These are phyloP conservation scores for Wickerhamomyces chambardii DNA, from an alignment of 805 yeast species.

Conservation along the genomic window DNA sequence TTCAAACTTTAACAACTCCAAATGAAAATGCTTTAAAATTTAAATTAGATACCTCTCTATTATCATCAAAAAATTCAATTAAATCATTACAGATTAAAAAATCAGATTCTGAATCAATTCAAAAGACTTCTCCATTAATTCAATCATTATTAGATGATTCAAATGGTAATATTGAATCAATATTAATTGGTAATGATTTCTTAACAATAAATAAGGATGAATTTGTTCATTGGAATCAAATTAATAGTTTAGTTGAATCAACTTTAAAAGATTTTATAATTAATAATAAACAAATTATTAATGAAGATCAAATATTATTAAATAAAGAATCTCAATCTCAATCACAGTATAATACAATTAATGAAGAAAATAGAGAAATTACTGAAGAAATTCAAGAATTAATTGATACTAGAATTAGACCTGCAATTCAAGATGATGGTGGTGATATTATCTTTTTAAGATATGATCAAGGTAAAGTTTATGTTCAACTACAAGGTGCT, in stretches of 20 bases:
- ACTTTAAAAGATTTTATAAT: constrained; percentile 27
- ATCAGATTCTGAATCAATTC: constrained; percentile 5
- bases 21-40: constrained; percentile 71
- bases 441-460: constrained; percentile 91
- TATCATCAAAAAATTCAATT: constrained; percentile 2
- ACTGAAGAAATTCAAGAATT: constrained; percentile 87
- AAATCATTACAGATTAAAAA: constrained; percentile 12
- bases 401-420: constrained; percentile 90
- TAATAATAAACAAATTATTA: constrained; percentile 22
- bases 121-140: constrained; percentile 52
- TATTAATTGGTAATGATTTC: constrained; percentile 70
- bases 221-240: constrained; percentile 61
- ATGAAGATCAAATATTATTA: constrained; percentile 1
- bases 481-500: constrained; percentile 87
- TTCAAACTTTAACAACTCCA: constrained; percentile 52
- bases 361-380: constrained; percentile 70
- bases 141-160: constrained; percentile 39
- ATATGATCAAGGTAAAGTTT: constrained; percentile 81
- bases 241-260: constrained; percentile 52
- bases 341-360: constrained; percentile 5
- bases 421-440: constrained; percentile 98
- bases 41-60: constrained; percentile 29
- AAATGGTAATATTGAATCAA: constrained; percentile 53
- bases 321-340: constrained; percentile 17
- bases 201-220: constrained; percentile 64